These are phyloP conservation scores for Fomitopsis betulina DNA, from an alignment of 1,284 basidiomycete species.

Conservation along the genomic window DNA sequence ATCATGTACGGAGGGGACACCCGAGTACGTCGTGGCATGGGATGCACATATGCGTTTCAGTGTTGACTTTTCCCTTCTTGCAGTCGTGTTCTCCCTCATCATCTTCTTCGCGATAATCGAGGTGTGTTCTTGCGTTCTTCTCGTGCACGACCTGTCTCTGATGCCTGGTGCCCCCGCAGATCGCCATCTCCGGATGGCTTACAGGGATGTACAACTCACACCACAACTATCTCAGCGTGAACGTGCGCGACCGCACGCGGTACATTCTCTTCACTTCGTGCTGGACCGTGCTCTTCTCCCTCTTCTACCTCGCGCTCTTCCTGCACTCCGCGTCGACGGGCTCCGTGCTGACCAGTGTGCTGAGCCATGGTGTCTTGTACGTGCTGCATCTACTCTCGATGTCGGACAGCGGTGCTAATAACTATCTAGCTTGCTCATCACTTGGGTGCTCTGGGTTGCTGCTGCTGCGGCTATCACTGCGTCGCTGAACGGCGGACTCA, in stretches of 20 bases:
- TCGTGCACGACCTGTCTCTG: not conserved
- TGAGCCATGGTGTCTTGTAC: slow-evolving; percentile 60
- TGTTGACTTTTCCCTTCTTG: not conserved
- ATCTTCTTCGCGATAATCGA: slow-evolving; percentile 57
- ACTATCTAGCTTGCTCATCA: slow-evolving; percentile 46
- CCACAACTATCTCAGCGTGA: slow-evolving; percentile 45
- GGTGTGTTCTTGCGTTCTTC: slow-evolving; percentile 27
- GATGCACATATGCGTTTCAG: not conserved
- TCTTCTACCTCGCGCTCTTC: slow-evolving; percentile 53
- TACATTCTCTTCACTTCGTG: slow-evolving; percentile 63
- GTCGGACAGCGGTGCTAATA: not conserved
- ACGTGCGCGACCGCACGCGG: slow-evolving; percentile 55
- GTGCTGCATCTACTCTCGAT: slow-evolving; percentile 18
- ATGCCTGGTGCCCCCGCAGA: slow-evolving; percentile 29
- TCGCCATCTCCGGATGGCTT: slow-evolving; percentile 68
- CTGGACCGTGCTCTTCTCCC: slow-evolving; percentile 63
- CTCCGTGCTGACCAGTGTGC: slow-evolving; percentile 52
- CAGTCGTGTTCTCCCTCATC: slow-evolving; percentile 50
- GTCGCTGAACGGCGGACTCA: slow-evolving; percentile 58
- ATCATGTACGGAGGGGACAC: slow-evolving; percentile 43
- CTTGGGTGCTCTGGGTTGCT: slow-evolving; percentile 43
- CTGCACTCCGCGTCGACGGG: slow-evolving; percentile 37
- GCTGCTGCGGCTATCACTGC: slow-evolving; percentile 58
- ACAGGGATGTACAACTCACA: slow-evolving; percentile 49
- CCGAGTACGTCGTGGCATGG: slow-evolving; percentile 36